phyloP scores from a whole-genome alignment of 148 eudicot species.

The Spergularia bocconei region DNA sequence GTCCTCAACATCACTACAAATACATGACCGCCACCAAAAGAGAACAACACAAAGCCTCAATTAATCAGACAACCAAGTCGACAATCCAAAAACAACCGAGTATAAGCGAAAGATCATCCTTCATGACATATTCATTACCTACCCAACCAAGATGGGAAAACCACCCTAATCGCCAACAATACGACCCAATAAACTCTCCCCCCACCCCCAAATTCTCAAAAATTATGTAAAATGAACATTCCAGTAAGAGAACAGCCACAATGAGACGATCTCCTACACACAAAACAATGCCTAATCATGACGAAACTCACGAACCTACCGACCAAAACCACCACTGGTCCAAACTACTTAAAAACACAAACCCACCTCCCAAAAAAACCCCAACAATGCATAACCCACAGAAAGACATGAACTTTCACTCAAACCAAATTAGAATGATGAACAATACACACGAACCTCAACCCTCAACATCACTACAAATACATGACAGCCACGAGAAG shows the following conservation, averaged over 20 bases:
- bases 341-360: too few relatives aligned
- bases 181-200: neutral
- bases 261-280: too few relatives aligned
- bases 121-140: neutral
- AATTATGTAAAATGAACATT: neutral
- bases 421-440: neutral
- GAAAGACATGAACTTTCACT: neutral
- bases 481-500: slow-evolving; percentile 6
- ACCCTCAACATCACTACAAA: slow-evolving; percentile 10
- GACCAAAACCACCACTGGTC: too few relatives aligned
- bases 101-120: neutral
- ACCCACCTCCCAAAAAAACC: too few relatives aligned
- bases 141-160: slow-evolving; percentile 1
- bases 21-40: slow-evolving; percentile 8
- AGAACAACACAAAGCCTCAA: neutral
- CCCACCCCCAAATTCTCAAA: too few relatives aligned
- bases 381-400: too few relatives aligned
- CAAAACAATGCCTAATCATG: too few relatives aligned
- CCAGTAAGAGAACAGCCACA: neutral
- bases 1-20: slow-evolving; percentile 11
- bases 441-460: slow-evolving; percentile 2
- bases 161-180: neutral
- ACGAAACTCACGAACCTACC: too few relatives aligned
- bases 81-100: neutral
- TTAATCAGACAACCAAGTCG: neutral